Base-by-base conservation (phyloP, 2,329 filamentous ascomycete species). In the Macrophomina pseudophaseolina region DNA sequence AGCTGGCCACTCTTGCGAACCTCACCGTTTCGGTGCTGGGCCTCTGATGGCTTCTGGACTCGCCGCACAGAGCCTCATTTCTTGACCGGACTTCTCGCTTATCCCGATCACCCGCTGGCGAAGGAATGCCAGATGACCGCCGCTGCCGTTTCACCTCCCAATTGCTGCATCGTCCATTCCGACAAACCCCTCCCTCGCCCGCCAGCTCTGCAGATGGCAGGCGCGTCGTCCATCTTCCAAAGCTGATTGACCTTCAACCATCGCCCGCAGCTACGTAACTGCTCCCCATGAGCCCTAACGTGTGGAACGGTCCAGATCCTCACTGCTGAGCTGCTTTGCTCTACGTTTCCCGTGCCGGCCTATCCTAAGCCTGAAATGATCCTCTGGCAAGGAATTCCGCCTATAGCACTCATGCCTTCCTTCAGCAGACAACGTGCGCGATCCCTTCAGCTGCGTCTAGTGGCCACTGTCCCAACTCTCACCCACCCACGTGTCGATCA, bases 381-480 rank as follows among this genome's bases (percentile, higher is more conserved):
- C 14, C 32, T 23, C 7, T 38, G 58, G 16, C 32, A 23, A 28
- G 23, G 23, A 28, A 48, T 35, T 23, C 16, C 28, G 38, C 56
- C 32, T 12, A 38, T 49, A 44, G 38, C 16, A 49, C 42, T 9
- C 32, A 62, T 49, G 42, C 44, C 42, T 28, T 49, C 30, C 23
- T 49, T 12, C n/a, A 62, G 58, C n/a, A n/a, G 11, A 62, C 44
- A 51, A 35, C 49, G n/a, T 62, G 58, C 58, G 28, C 44, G 32
- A 38, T 62, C 58, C 18, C 49, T 49, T 62, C 12, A 7, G n/a
- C 30, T 2, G 4, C 46, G 18, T 38, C 42, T 8, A 11, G 30
- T 62, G 58, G 49, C 42, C 42, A n/a, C 42, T 32, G n/a, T 46
- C 46, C 16, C 16, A 46, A n/a, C n/a, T n/a, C n/a, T 40, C 40